phyloP scores from a whole-genome alignment of 2,329 filamentous ascomycete species.

The Tolypocladium ophioglossoides region DNA sequence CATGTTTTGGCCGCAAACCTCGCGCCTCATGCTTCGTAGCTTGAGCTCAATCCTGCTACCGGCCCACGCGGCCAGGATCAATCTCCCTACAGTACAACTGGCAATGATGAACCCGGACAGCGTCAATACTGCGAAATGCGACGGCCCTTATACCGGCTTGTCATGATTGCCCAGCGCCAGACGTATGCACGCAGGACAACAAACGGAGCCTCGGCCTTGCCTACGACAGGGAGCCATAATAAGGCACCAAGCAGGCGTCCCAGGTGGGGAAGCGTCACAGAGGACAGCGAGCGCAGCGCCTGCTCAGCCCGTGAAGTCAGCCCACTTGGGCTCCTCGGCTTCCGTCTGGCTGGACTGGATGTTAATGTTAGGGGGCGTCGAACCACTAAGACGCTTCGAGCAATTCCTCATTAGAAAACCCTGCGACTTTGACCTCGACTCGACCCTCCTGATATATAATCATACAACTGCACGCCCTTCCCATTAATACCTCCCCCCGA shows the following conservation, averaged over 20 bases:
- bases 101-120: too few relatives aligned
- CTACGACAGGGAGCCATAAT: not conserved
- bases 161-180: not conserved
- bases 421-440: not conserved
- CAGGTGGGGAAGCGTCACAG: not conserved
- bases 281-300: not conserved
- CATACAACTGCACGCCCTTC: not conserved
- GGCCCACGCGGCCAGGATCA: not conserved
- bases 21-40: too few relatives aligned
- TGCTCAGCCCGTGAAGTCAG: not conserved
- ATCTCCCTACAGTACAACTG: too few relatives aligned
- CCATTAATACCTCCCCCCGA: not conserved
- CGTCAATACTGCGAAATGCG: not conserved
- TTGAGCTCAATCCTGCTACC: too few relatives aligned
- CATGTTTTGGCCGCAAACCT: too few relatives aligned
- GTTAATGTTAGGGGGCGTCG: not conserved
- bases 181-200: not conserved
- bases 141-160: not conserved
- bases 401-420: not conserved
- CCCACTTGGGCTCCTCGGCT: conserved; percentile 1
- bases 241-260: not conserved
- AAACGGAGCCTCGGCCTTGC: not conserved
- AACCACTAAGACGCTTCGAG: not conserved
- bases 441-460: not conserved
- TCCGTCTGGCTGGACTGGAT: not conserved